Percentiles rank a stretch among this genome's conserved stretches.
Conservation (phyloP, 2,329 filamentous ascomycete species). For the Parastagonospora avenae region DNA sequence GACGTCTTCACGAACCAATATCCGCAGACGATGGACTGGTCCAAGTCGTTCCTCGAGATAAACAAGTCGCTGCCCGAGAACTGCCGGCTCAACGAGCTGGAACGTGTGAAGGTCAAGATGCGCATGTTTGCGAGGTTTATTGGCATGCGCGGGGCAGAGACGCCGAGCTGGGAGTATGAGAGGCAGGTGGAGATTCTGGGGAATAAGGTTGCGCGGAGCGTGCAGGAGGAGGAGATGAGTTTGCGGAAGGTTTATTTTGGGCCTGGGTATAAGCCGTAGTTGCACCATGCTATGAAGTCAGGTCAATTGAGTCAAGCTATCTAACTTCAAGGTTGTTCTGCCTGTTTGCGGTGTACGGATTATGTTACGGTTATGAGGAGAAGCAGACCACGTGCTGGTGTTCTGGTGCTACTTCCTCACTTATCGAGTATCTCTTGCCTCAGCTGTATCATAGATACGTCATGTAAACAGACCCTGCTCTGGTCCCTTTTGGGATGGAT, state of each 20-base stretch:
- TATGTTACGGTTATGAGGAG: too few species aligned
- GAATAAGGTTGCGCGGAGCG: constrained; percentile 30
- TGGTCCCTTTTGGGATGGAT: too few species aligned
- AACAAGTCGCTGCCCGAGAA: constrained; percentile 18
- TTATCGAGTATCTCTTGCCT: too few species aligned
- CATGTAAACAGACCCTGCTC: too few species aligned
- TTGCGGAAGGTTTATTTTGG: constrained; percentile 16
- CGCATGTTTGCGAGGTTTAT: constrained; percentile 76
- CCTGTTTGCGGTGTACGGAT: too few species aligned
- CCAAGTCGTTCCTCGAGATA: constrained; percentile 46
- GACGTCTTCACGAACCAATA: constrained; percentile 59
- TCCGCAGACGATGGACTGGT: constrained; percentile 71
- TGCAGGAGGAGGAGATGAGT: constrained; percentile 23
- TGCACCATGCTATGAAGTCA: too few species aligned
- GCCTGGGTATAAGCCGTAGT: background rate
- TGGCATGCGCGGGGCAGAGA: constrained; percentile 68
- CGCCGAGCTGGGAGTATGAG: constrained; percentile 55
- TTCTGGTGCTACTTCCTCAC: too few species aligned
- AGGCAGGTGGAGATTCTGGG: constrained; percentile 44
- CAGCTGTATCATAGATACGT: too few species aligned
- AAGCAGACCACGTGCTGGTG: too few species aligned
- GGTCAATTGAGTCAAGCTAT: too few species aligned
- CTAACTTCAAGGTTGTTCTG: too few species aligned
- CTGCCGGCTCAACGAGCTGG: constrained; percentile 41
- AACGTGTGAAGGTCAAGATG: constrained; percentile 62